Percentiles rank a stretch among this genome's conserved stretches.
phyloP scores from a whole-genome alignment of 2,329 filamentous ascomycete genomes.

The Camillea tinctor region DNA sequence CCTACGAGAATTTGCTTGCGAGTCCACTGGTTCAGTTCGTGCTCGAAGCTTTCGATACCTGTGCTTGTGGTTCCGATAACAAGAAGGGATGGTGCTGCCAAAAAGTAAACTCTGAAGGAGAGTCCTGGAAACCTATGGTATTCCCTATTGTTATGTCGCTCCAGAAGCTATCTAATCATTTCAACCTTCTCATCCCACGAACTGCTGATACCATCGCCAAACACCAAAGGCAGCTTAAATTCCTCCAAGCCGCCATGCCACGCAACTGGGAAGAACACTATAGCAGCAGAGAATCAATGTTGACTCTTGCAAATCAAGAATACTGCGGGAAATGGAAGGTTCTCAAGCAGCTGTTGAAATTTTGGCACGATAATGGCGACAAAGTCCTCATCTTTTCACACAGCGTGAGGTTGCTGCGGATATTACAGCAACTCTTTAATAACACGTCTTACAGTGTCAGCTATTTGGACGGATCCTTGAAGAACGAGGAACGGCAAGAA shows the following conservation, averaged over 20 bases:
- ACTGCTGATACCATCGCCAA: slow-evolving; percentile 65
- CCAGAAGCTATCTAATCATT: slow-evolving; percentile 87
- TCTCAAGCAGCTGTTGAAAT: slow-evolving; percentile 77
- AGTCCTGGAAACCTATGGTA: slow-evolving; percentile 71
- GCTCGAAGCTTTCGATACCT: slow-evolving; percentile 64
- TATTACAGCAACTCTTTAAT: slow-evolving; percentile 81
- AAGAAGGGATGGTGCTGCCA: slow-evolving; percentile 83
- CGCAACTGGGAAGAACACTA: slow-evolving; percentile 74
- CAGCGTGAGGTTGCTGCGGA: slow-evolving; percentile 79
- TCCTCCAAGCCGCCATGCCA: slow-evolving; percentile 73
- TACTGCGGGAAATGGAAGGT: slow-evolving; percentile 98
- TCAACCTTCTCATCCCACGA: slow-evolving; percentile 80
- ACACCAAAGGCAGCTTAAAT: slow-evolving; percentile 73
- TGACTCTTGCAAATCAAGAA: slow-evolving; percentile 79
- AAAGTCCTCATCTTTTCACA: slow-evolving; percentile 97
- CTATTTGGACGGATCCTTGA: slow-evolving; percentile 84
- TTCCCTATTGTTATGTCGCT: slow-evolving; percentile 82
- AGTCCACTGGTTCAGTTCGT: slow-evolving; percentile 70
- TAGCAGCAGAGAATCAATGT: slow-evolving; percentile 71
- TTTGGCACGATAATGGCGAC: slow-evolving; percentile 87
- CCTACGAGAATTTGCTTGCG: slow-evolving; percentile 80
- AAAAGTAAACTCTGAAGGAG: slow-evolving; percentile 56
- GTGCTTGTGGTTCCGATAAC: slow-evolving; percentile 66
- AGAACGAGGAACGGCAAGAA: slow-evolving; percentile 77
- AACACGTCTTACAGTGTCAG: slow-evolving; percentile 88